phyloP scores from a whole-genome alignment of 2,329 filamentous ascomycete genomes.

The Pestalotiopsis sp. region DNA sequence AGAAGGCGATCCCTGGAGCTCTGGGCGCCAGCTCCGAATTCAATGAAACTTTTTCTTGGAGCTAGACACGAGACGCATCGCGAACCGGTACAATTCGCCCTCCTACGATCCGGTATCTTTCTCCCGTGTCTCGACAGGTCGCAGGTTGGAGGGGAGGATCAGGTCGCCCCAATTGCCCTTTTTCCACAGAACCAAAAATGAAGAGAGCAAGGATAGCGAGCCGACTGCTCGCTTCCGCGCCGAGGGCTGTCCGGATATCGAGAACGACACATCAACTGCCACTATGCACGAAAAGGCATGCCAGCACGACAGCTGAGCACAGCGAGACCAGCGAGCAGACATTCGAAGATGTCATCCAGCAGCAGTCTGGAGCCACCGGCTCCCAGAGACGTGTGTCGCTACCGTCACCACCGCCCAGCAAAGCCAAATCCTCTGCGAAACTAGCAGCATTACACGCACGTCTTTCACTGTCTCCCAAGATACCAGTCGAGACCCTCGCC shows the following conservation, averaged over 20 bases:
- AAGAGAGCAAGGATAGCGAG: constrained; percentile 66
- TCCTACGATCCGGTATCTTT: constrained; percentile 2
- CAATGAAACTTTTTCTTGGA: constrained; percentile 13
- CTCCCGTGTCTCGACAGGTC: background rate
- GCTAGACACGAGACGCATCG: constrained; percentile 9
- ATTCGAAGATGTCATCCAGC: background rate
- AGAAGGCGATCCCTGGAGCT: constrained; percentile 8
- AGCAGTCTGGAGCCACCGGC: background rate
- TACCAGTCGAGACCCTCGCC: constrained; percentile 85
- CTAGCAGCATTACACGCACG: constrained; percentile 91
- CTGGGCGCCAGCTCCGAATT: constrained; percentile 7
- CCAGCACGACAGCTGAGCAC: constrained; percentile 12
- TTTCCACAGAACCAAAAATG: constrained; percentile 40
- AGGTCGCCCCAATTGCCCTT: background rate
- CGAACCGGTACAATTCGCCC: constrained; percentile 6
- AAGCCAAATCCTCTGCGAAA: constrained; percentile 77
- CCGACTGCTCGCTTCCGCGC: constrained; percentile 54
- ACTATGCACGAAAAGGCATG: constrained; percentile 15
- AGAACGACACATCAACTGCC: constrained; percentile 11
- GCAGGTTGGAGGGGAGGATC: constrained; percentile 11
- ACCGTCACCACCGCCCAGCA: constrained; percentile 72
- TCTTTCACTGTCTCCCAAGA: constrained; percentile 76
- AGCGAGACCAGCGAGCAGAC: background rate
- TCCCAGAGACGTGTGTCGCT: constrained; percentile 37
- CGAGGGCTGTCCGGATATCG: constrained; percentile 28